Conservation (phyloP, 805 yeast genomes). For the Ogataea polymorpha region DNA sequence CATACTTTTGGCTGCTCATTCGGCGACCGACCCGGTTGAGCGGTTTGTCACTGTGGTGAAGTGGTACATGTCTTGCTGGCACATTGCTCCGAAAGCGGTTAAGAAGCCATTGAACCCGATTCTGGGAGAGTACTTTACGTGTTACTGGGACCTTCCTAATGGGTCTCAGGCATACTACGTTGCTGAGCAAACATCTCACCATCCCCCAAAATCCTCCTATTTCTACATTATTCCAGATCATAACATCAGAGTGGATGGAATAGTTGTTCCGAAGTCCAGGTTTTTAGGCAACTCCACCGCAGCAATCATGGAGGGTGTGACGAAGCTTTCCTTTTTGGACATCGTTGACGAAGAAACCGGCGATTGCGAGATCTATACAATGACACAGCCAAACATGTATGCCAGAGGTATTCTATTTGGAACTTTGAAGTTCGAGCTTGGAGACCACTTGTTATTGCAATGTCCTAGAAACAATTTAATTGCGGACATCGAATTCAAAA, state of each 20-base stretch:
- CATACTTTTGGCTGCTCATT: slow-evolving; percentile 66
- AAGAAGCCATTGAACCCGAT: slow-evolving; percentile 96
- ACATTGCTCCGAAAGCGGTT: slow-evolving; percentile 97
- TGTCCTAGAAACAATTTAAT: slow-evolving; percentile 56
- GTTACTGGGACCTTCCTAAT: slow-evolving; percentile 86
- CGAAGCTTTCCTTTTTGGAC: slow-evolving; percentile 65
- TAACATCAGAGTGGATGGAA: slow-evolving; percentile 84
- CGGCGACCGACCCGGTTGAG: slow-evolving; percentile 51
- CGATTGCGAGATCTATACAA: slow-evolving; percentile 63
- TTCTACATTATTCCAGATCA: slow-evolving; percentile 82
- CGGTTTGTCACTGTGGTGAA: slow-evolving; percentile 73
- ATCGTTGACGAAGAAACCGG: slow-evolving; percentile 42
- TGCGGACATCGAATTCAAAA: slow-evolving; percentile 89
- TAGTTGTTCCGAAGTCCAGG: slow-evolving; percentile 79
- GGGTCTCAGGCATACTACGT: slow-evolving; percentile 73
- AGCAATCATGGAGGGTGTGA: slow-evolving; percentile 92
- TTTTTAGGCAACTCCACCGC: slow-evolving; percentile 96
- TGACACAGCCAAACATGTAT: slow-evolving; percentile 95
- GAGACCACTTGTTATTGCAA: slow-evolving; percentile 82
- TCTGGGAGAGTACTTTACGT: slow-evolving; percentile 83
- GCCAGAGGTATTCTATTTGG: slow-evolving; percentile 94
- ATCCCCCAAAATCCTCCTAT: slow-evolving; percentile 96
- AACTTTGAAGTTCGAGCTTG: slow-evolving; percentile 82
- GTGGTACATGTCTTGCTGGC: slow-evolving; percentile 97
- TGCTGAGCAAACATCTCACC: slow-evolving; percentile 95